Evolutionary conservation across 2,329 filamentous ascomycete genomes (phyloP), one percentile per base, ranked within the genome.

Genomic region (Fusarium oxysporum): DNA sequence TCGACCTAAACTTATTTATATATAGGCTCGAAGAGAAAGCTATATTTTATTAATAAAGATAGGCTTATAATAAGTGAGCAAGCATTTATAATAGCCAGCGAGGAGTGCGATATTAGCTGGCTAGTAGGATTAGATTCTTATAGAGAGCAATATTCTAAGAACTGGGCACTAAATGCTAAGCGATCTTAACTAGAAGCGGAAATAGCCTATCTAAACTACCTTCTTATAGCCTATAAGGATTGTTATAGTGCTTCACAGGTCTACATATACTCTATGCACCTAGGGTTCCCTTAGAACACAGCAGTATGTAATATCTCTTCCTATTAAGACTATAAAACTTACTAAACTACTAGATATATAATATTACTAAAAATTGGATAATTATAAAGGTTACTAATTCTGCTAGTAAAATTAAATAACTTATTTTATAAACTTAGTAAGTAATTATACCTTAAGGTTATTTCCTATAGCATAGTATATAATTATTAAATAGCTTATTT

Each of bases 141-240:
- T 47, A 19, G 43, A 19, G 19, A 13, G 55, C 33, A 47, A 58
- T 37, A 58, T 47, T 40, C 12, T 13, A 58, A 47, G 43, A 47
- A 38, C 12, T 23, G 7, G 45, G 57, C 44, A 51, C 30, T 60
- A 17, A 51, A 60, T 60, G 28, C 45, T 51, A 35, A 60, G 55
- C 35, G 28, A 48, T 60, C 9, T 35, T 35, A 28, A 50, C 45
- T 60, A 35, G 37, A 60, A 51, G 45, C 37, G 57, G 45, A 60
- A 60, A 48, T 60, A 60, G 45, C 17, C 19, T 6, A 60, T 51
- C 45, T 43, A 37, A 53, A 53, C 38, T 44, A 53, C 58, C n/a
- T 61, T 38, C 47, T 61, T 61, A 9, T 9, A 8, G 58, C 58
- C 37, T 38, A 61, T 23, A 9, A 5, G 38, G 47, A 37, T 21